These are phyloP conservation scores for Aspergillus mulundensis DNA, from an alignment of 495 filamentous ascomycete species.

Conservation along the genomic window DNA sequence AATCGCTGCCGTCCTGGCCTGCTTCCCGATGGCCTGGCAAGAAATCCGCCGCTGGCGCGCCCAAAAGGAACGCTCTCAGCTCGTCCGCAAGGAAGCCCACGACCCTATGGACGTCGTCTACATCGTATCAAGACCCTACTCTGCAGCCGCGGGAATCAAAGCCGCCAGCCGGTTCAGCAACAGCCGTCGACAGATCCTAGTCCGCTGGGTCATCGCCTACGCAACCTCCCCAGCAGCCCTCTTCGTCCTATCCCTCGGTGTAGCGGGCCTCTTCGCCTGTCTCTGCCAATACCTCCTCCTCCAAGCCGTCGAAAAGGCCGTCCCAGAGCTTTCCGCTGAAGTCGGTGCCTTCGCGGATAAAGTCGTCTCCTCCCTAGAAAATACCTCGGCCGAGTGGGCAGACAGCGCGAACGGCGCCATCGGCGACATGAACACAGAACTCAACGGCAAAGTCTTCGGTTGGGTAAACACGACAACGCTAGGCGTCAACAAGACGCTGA, in stretches of 20 bases:
- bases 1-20: slow-evolving; percentile 64
- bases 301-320: slow-evolving; percentile 63
- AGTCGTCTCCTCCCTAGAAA: slow-evolving; percentile 67
- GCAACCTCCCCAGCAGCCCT: slow-evolving; percentile 78
- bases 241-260: slow-evolving; percentile 77
- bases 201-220: slow-evolving; percentile 85
- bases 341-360: slow-evolving; percentile 79
- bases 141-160: slow-evolving; percentile 66
- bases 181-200: slow-evolving; percentile 62
- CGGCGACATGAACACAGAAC: slow-evolving; percentile 56
- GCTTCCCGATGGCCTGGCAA: slow-evolving; percentile 70
- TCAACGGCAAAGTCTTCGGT: slow-evolving; percentile 82
- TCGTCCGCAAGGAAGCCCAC: slow-evolving; percentile 59
- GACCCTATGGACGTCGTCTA: slow-evolving; percentile 90
- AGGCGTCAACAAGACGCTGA: slow-evolving; percentile 82
- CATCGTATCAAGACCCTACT: slow-evolving; percentile 75
- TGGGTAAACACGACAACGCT: slow-evolving; percentile 81
- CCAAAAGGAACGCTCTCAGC: slow-evolving; percentile 62
- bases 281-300: slow-evolving; percentile 82
- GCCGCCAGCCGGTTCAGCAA: slow-evolving; percentile 64
- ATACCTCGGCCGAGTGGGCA: slow-evolving; percentile 75
- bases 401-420: slow-evolving; percentile 71
- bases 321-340: slow-evolving; percentile 69
- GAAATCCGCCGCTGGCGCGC: slow-evolving; percentile 76
- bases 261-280: slow-evolving; percentile 82